These are phyloP conservation scores for Claviceps africana DNA, from an alignment of 2,329 filamentous ascomycete genomes.

Conservation along the genomic window DNA sequence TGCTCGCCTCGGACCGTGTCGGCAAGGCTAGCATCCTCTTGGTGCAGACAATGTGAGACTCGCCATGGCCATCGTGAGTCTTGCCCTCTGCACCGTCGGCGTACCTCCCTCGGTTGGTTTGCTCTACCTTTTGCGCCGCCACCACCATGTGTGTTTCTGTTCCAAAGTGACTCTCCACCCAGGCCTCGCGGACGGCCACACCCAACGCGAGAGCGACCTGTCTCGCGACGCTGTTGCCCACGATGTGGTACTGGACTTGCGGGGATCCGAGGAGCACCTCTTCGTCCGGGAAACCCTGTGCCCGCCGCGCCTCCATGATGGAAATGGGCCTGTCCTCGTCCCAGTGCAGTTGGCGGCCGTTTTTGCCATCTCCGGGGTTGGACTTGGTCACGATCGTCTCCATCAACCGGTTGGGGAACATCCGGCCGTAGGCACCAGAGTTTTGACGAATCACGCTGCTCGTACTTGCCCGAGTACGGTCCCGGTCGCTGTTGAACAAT, in stretches of 20 bases:
- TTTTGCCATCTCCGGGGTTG: constrained; percentile 37
- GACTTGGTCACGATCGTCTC: constrained; percentile 47
- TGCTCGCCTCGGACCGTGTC: not conserved
- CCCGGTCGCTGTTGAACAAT: constrained; percentile 9
- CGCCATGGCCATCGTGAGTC: no score
- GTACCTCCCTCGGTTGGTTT: not conserved
- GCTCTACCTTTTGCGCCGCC: not conserved
- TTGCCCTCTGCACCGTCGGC: not conserved
- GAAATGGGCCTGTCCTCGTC: constrained; percentile 44
- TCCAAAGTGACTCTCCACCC: constrained; percentile 12
- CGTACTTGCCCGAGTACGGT: not conserved
- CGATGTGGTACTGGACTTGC: constrained; percentile 44
- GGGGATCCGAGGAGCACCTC: constrained; percentile 53
- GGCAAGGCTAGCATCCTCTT: not conserved
- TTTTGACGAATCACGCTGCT: constrained; percentile 10
- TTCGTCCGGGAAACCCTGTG: constrained; percentile 61
- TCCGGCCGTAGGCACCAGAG: constrained; percentile 36
- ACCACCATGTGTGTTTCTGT: not conserved
- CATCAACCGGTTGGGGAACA: constrained; percentile 39
- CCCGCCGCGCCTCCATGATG: constrained; percentile 52
- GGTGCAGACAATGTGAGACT: not conserved
- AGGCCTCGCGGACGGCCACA: constrained; percentile 45
- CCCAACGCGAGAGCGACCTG: constrained; percentile 55
- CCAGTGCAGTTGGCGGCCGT: constrained; percentile 50
- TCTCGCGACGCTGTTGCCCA: constrained; percentile 66